Percentiles rank a stretch among this genome's conserved stretches.
Conservation (phyloP, 495 filamentous ascomycete genomes). For the Xylaria curta region DNA sequence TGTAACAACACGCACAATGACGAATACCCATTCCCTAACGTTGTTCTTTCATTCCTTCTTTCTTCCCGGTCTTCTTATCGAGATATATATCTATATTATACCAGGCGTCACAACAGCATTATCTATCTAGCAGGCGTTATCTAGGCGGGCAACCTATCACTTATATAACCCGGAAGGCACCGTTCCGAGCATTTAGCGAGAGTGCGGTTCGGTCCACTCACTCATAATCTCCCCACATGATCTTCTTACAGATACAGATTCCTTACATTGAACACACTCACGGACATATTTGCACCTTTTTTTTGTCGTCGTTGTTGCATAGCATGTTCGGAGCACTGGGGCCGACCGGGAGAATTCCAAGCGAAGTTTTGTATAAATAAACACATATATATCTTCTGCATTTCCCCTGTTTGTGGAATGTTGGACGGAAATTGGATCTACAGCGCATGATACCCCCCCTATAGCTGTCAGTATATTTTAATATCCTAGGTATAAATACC, state of each 20-base stretch:
- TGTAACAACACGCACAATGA: background rate
- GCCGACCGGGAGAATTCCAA: background rate
- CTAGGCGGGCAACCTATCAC: background rate
- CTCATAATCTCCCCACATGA: background rate
- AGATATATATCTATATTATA: background rate
- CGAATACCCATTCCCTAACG: background rate
- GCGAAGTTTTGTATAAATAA: background rate
- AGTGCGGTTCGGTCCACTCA: background rate
- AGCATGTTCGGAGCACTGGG: slow-evolving; percentile 1
- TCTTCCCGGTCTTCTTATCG: background rate
- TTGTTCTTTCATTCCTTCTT: background rate
- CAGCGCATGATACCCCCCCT: slow-evolving; percentile 13
- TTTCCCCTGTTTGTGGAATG: background rate
- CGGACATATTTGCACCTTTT: background rate
- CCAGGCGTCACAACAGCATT: background rate
- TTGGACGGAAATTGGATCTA: slow-evolving; percentile 3
- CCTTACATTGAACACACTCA: background rate
- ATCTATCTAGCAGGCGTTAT: slow-evolving; percentile 14
- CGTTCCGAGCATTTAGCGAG: background rate
- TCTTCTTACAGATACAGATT: background rate
- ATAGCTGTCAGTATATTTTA: background rate
- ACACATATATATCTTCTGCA: background rate
- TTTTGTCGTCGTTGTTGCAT: background rate
- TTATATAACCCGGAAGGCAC: background rate
- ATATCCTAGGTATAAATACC: background rate